These are phyloP conservation scores for Fusarium acutatum DNA, from an alignment of 2,329 filamentous ascomycete genomes.

Conservation along the genomic window DNA sequence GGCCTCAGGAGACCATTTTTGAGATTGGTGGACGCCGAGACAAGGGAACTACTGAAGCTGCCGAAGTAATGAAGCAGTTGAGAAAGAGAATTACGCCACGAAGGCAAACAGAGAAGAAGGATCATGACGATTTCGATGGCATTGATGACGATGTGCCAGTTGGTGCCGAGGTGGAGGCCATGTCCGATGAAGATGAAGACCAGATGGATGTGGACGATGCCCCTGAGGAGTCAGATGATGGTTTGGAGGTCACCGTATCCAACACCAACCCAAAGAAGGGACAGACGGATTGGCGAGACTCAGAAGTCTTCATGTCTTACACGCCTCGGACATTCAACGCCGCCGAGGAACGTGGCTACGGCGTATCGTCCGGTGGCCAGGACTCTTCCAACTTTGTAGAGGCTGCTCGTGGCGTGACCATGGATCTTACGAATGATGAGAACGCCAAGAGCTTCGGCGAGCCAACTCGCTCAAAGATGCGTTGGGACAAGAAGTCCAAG, in stretches of 20 bases:
- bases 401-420: slow-evolving; percentile 84
- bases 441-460: slow-evolving; percentile 80
- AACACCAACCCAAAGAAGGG: slow-evolving; percentile 64
- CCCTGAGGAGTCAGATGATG: slow-evolving; percentile 67
- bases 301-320: slow-evolving; percentile 97
- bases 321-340: slow-evolving; percentile 81
- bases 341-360: slow-evolving; percentile 91
- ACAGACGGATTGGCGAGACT: slow-evolving; percentile 77
- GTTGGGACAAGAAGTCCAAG: slow-evolving; percentile 96
- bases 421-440: slow-evolving; percentile 95
- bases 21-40: slow-evolving; percentile 84
- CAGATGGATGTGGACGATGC: slow-evolving; percentile 53
- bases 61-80: slow-evolving; percentile 78
- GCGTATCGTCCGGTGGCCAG: slow-evolving; percentile 84
- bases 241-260: slow-evolving; percentile 75
- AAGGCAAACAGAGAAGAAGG: slow-evolving; percentile 54
- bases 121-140: slow-evolving; percentile 48
- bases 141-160: slow-evolving; percentile 43
- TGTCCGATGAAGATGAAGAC: slow-evolving; percentile 41
- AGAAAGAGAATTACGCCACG: slow-evolving; percentile 73
- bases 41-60: slow-evolving; percentile 70
- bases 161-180: slow-evolving; percentile 48
- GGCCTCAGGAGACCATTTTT: slow-evolving; percentile 94
- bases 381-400: slow-evolving; percentile 79
- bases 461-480: slow-evolving; percentile 77